Evolutionary conservation across 169 alveolate species (phyloP).

Genomic region (Sarcocystis neurona): DNA sequence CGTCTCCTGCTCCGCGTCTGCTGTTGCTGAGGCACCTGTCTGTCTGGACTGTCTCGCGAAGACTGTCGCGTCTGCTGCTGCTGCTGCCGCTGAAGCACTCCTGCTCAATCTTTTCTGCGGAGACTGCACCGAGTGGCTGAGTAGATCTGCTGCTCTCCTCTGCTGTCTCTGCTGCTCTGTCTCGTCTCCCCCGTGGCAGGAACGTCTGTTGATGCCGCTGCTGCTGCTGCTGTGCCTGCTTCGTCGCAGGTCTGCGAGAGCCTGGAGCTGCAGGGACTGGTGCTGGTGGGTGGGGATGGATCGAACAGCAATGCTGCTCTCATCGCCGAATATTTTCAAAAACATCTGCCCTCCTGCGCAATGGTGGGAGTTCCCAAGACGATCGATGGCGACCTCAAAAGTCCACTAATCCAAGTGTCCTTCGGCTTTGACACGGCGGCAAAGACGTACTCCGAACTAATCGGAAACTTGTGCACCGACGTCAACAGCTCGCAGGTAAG

Average conservation of each 20-base stretch:
- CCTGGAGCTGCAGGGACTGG: slow-evolving; percentile 95
- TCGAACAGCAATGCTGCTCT: slow-evolving; percentile 98
- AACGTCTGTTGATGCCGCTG: background rate
- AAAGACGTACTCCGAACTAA: slow-evolving; percentile 95
- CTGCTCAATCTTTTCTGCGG: too few species aligned
- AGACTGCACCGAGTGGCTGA: too few species aligned
- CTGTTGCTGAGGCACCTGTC: too few species aligned
- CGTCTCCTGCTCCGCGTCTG: too few species aligned
- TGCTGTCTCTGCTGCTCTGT: background rate
- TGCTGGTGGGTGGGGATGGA: slow-evolving; percentile 99
- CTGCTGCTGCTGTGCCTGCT: background rate
- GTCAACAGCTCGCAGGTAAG: slow-evolving; percentile 67
- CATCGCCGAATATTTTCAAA: slow-evolving; percentile 94
- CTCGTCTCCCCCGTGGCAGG: background rate
- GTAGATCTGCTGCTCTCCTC: too few species aligned
- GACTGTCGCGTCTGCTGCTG: too few species aligned
- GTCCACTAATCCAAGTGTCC: slow-evolving; percentile 89
- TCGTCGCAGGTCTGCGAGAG: slow-evolving; percentile 75
- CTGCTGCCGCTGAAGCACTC: too few species aligned
- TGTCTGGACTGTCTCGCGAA: too few species aligned
- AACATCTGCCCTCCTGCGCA: slow-evolving; percentile 57
- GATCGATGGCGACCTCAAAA: slow-evolving; percentile 98
- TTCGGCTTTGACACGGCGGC: slow-evolving; percentile 99
- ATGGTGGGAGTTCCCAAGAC: slow-evolving; percentile 99
- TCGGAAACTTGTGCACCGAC: slow-evolving; percentile 94